Evolutionary conservation across 805 yeast species (phyloP).

Genomic region (Soucietia sequanensis): DNA sequence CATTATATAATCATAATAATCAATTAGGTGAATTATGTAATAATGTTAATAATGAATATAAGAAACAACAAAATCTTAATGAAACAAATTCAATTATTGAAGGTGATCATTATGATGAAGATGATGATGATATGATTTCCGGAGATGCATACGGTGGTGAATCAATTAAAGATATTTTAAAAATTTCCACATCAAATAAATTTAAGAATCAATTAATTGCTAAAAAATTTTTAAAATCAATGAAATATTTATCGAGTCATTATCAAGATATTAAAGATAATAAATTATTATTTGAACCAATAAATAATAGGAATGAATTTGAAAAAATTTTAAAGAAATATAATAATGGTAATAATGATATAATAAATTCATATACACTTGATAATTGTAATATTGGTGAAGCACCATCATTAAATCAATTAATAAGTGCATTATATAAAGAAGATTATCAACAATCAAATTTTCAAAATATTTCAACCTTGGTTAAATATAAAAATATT

Average conservation of each 20-base stretch:
- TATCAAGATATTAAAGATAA: conserved; percentile 24
- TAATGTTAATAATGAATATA: conserved; percentile 4
- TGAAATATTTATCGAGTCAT: conserved; percentile 18
- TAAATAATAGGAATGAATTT: conserved; percentile 13
- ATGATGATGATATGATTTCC: conserved; percentile 18
- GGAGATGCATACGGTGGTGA: conserved; percentile 34
- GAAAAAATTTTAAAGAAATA: conserved; percentile 15
- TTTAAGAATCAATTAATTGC: conserved; percentile 17
- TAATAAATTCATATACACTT: conserved; percentile 28
- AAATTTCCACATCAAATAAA: conserved; percentile 13
- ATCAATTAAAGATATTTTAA: conserved; percentile 2
- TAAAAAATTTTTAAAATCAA: conserved; percentile 10
- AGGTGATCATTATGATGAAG: conserved; percentile 14
- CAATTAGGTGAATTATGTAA: conserved; percentile 14
- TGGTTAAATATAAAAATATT: conserved; percentile 30
- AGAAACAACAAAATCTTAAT: conserved; percentile 1
- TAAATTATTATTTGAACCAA: conserved; percentile 40
- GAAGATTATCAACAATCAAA: conserved; percentile 15
- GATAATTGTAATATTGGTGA: conserved; percentile 30
- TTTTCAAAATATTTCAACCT: conserved; percentile 13
- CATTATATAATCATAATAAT: conserved; percentile 31
- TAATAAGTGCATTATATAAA: conserved; percentile 19
- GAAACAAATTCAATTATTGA: background rate
- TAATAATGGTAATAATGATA: conserved; percentile 17
- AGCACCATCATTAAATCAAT: conserved; percentile 33